phyloP scores from a whole-genome alignment of 257 asterid genomes.

The Nemophila menziesii region DNA sequence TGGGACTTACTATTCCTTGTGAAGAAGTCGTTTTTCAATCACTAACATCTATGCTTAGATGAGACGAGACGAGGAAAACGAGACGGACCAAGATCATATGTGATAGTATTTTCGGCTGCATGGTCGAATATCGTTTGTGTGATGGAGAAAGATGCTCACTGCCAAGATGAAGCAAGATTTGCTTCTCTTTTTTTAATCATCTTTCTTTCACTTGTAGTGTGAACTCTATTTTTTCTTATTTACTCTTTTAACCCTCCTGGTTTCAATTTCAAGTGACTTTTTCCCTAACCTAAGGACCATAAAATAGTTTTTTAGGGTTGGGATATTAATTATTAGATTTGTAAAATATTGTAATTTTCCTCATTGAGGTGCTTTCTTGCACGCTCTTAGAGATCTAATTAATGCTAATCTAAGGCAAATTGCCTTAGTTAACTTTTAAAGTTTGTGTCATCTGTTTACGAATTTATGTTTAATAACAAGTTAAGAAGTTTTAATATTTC shows the following conservation, averaged over 20 bases:
- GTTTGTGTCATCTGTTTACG: no score
- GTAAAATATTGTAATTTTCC: constrained; percentile 17
- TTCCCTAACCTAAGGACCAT: constrained; percentile 13
- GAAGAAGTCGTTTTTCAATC: constrained; percentile 35
- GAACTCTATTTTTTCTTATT: neutral
- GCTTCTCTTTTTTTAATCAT: constrained; percentile 13
- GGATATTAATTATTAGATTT: constrained; percentile 13
- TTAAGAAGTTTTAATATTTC: no score
- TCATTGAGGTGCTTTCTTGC: constrained; percentile 22
- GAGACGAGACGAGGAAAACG: neutral
- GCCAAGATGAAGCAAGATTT: neutral
- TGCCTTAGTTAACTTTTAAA: neutral
- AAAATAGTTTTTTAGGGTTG: constrained; percentile 18
- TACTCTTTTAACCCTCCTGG: constrained; percentile 1
- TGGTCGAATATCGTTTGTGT: neutral
- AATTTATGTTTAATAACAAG: no score
- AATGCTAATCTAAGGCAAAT: neutral
- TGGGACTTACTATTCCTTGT: constrained; percentile 44
- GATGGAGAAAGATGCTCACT: neutral
- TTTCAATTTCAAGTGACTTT: constrained; percentile 8
- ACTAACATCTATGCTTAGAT: constrained; percentile 34
- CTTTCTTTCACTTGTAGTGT: constrained; percentile 1
- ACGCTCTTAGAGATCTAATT: constrained; percentile 13
- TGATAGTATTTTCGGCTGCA: no score
- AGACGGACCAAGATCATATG: neutral